Conservation (phyloP, 345 rosid species). For the Eucalyptus melliodora region DNA sequence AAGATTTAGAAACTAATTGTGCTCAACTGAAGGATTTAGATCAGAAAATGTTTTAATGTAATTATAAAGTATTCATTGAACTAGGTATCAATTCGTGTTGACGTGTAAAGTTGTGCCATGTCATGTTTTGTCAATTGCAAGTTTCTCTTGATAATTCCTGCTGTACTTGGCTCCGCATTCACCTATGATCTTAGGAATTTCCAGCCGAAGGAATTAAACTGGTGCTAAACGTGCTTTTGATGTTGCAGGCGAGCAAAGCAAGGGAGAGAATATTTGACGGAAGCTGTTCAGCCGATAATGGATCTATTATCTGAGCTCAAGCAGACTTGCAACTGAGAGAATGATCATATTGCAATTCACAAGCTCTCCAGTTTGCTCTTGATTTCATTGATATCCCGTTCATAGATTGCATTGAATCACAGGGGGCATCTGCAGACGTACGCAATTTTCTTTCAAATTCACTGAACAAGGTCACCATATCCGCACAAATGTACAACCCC, state of each 20-base stretch:
- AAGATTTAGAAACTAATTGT: not conserved
- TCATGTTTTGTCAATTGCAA: no score
- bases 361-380: not conserved
- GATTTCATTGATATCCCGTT: not conserved
- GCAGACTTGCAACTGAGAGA: not conserved
- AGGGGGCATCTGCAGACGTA: not conserved
- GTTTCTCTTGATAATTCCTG: not conserved
- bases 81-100: no score
- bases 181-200: not conserved
- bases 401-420: not conserved
- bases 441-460: not conserved
- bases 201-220: not conserved
- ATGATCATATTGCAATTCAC: not conserved
- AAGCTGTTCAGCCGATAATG: not conserved
- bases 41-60: not conserved
- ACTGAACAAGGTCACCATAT: not conserved
- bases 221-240: not conserved
- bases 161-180: not conserved
- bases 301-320: not conserved
- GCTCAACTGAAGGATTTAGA: not conserved
- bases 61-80: not conserved
- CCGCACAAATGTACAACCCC: not conserved
- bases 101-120: not conserved
- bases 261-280: constrained; percentile 21
- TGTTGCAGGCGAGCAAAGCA: constrained; percentile 29